Base-by-base conservation (phyloP, 1,284 basidiomycete genomes). In the Sporisorium scitamineum region DNA sequence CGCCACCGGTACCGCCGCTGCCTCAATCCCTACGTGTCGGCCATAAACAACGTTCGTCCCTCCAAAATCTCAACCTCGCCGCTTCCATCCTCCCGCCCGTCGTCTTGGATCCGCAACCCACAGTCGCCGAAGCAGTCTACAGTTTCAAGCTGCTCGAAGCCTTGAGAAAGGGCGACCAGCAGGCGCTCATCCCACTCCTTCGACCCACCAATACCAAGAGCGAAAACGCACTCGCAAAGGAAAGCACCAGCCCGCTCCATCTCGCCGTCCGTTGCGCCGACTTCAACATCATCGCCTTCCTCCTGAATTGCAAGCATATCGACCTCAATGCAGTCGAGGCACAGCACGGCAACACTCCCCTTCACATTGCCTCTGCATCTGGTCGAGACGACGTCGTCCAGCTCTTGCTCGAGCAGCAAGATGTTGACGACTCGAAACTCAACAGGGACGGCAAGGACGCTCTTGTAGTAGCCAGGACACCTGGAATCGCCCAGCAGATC, bases 341-440 rank as follows among this genome's bases (percentile, higher is more conserved):
- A 0, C 80, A 85, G 39, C 68, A 78, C 14, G 91, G 91, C 2
- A 92, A 91, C 7, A 95, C 94, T 0, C 89, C 95, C 0, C 88
- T 97, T 0, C 95, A 98, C 84, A 89, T 97, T 10, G 94, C 95
- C 0, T 91, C 92, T 0, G 91, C 91, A 0, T 88, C 95, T 1
- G 93, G 92, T 5, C 89, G 95, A 39, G 86, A 89, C 3, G 95
- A 97, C 67, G 90, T 93, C 10, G 91, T 88, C 70, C 70, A 80
- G 63, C 76, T 82, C 20, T 72, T 87, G 34, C 75, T 87, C 14
- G 64, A 71, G 7, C 77, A 94, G 79, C 90, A 92, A 0, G 89
- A 87, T 5, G 91, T 95, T 55, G 91, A 98, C 83, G 95, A 97
- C 80, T 92, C 91, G 0, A 84, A 92, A 18, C 87, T 90, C 16